Base-by-base conservation (phyloP, 768 basidiomycete species). In the Pholiota conissans region DNA sequence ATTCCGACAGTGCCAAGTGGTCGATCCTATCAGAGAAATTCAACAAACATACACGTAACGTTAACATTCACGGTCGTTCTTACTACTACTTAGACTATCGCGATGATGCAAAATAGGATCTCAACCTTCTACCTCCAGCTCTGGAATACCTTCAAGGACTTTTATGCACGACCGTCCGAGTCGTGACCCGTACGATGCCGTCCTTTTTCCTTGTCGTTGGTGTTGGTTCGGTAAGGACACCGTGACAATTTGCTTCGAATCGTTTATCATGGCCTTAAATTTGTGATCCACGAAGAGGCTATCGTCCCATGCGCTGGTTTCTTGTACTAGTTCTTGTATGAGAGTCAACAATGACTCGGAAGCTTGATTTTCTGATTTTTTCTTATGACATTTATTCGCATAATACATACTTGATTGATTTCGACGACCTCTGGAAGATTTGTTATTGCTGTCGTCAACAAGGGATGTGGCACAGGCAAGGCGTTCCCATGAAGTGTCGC, bases 291-390 rank as follows among this genome's bases (percentile, higher is more conserved):
- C 71, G 60, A 79, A 79, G 32, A 82, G 63, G 56, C 73, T 77
- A 14, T 74, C 68, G 59, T 83, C 81, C 82, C 82, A 84, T 34
- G 74, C 75, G 49, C 70, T 79, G 16, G 80, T 78, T 61, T 80
- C 81, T 45, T 79, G 75, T 1, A 78, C 77, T 32, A 84, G 73
- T 62, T 82, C 79, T 14, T 74, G 73, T 29, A 84, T 77, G 13
- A 84, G 71, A 9, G 69, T 73, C 13, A 28, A 79, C 64, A 32
- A 81, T 48, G 69, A 65, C 46, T 74, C 69, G 5, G 72, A 54
- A 52, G 14, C 37, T 30, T 54, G 40, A 5, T 34, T 46, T 47
- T 34, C 28, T 11, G 26, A 50, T 45, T 14, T 49, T 29, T 59
- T n/a, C 1, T 30, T 30, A 22, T 28, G 9, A 18, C 50, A 14